A percentile compares a stretch with the other conserved stretches of the same genome.
Evolutionary conservation across 176 grass and related monocot species (phyloP).

Genomic region (Raddia guianensis): DNA sequence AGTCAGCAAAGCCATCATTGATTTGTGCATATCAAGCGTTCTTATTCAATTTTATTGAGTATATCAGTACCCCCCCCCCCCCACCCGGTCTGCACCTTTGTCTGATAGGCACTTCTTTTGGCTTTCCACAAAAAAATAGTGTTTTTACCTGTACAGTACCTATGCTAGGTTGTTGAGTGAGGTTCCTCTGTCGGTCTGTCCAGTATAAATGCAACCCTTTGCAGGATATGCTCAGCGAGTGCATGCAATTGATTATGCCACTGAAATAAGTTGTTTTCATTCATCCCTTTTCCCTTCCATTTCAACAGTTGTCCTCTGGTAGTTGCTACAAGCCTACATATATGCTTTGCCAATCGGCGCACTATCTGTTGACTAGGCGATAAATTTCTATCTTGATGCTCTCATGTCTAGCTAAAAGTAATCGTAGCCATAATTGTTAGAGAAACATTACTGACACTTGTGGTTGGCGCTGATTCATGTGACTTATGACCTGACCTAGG

Average conservation of each 20-base stretch:
- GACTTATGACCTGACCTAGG: background rate
- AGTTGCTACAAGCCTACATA: too few relatives aligned
- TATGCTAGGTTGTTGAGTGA: background rate
- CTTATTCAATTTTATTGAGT: constrained; percentile 20
- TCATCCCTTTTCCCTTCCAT: background rate
- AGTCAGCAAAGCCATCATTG: background rate
- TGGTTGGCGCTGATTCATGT: background rate
- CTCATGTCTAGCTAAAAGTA: background rate
- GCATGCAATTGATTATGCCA: background rate
- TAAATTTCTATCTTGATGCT: background rate
- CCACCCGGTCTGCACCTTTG: background rate
- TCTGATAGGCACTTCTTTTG: background rate
- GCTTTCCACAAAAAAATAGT: background rate
- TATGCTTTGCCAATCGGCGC: background rate
- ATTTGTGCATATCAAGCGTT: constrained; percentile 15
- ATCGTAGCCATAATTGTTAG: constrained; percentile 2
- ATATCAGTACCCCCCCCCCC: too few relatives aligned
- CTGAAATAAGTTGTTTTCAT: constrained; percentile 1
- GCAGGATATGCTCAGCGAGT: background rate
- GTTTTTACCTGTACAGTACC: background rate
- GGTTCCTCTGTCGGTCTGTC: background rate
- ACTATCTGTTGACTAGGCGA: background rate
- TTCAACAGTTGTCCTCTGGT: too few relatives aligned
- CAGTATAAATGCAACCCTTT: background rate
- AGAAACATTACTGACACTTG: background rate